Base-by-base conservation (phyloP, 1,284 basidiomycete genomes). In the Tremellales sp. region DNA sequence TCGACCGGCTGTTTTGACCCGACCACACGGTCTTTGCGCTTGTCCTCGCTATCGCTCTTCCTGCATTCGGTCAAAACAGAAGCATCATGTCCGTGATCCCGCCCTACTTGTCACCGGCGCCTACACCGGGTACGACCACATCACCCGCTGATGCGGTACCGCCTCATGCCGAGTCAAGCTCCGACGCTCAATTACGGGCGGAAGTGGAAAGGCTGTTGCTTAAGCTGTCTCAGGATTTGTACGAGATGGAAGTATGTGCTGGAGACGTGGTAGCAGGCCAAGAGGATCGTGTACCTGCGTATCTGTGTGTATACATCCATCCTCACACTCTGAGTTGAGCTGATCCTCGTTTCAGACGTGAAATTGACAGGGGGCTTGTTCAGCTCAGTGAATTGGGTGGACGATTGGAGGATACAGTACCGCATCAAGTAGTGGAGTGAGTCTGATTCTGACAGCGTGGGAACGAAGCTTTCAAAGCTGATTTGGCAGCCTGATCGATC, bases 211-310 rank as follows among this genome's bases (percentile, higher is more conserved):
- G 36, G 24, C 56, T 62, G 40, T 52, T 72, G 11, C 47, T 67
- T 25, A 39, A 49, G 8, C 56, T 72, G 25, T 53, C 53, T 25
- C 70, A 72, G 54, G 68, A 71, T 48, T 55, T 72, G 45, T 71
- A 68, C 48, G 70, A 72, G 55, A 56, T 71, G 60, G 70, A 72
- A 51, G 62, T 72, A 10, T 71, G 68, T 43, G 68, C 70, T 0
- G 70, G 70, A n/a, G 64, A 68, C 27, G 70, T 72, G 2, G 56
- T 52, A 11, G 23, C 49, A 17, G 67, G 60, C 11, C 62, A 60
- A 55, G 67, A 72, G 40, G 61, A 61, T 24, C 54, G 57, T 3
- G 68, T 70, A 1, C 61, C 67, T 1, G 46, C 52, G 2, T 66
- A 65, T 21, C 40, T 72, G 70, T 70, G 48, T 54, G 70, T 57